Conservation (phyloP, 345 rosid species). For the Passiflora organensis region DNA sequence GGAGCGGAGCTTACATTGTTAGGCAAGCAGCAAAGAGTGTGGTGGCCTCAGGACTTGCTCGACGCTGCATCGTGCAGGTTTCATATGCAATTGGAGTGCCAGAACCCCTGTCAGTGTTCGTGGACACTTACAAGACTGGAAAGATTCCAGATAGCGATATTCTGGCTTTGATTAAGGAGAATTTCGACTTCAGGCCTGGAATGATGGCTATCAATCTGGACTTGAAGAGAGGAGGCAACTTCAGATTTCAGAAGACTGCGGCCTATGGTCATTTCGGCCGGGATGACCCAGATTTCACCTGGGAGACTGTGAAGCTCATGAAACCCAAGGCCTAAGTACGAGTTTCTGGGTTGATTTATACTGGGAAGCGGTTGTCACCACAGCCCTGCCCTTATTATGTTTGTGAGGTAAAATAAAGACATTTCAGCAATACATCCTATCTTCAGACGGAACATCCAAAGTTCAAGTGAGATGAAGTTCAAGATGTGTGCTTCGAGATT, state of each 20-base stretch:
- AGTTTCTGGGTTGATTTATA: background rate
- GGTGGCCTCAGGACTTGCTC: constrained; percentile 68
- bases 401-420: constrained; percentile 24
- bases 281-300: constrained; percentile 66
- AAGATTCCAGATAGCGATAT: constrained; percentile 35
- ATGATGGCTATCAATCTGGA: constrained; percentile 76
- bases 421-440: constrained; percentile 15
- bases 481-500: constrained; percentile 14
- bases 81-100: constrained; percentile 72
- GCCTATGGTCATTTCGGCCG: constrained; percentile 75
- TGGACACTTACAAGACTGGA: constrained; percentile 38
- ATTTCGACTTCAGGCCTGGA: constrained; percentile 70
- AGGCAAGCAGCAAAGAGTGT: constrained; percentile 80
- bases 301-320: constrained; percentile 70
- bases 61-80: constrained; percentile 71
- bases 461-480: no score
- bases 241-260: constrained; percentile 70
- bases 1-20: constrained; percentile 71
- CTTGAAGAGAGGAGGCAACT: constrained; percentile 63
- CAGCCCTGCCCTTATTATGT: constrained; percentile 22
- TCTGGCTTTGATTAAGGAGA: constrained; percentile 45
- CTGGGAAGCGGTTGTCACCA: constrained; percentile 8
- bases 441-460: background rate
- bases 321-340: constrained; percentile 49
- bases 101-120: constrained; percentile 62